A percentile compares a stretch with the other conserved stretches of the same genome.
Evolutionary conservation across 345 rosid species (phyloP).

Genomic region (Populus nigra): DNA sequence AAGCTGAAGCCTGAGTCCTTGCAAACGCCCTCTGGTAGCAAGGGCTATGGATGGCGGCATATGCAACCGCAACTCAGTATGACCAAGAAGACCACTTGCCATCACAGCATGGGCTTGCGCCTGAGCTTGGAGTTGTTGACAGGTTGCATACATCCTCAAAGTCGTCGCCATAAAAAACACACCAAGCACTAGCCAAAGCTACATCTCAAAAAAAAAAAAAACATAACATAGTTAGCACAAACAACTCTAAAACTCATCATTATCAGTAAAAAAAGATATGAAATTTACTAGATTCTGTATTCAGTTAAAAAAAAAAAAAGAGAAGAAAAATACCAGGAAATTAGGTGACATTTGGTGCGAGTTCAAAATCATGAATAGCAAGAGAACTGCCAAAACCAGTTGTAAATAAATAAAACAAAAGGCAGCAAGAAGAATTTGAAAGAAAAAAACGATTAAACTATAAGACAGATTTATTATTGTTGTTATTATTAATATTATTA

Average conservation of each 20-base stretch:
- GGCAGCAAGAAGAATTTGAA: not conserved
- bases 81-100: constrained; percentile 31
- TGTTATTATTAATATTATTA: too few species aligned
- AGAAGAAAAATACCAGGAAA: constrained; percentile 17
- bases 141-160: constrained; percentile 32
- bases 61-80: constrained; percentile 29
- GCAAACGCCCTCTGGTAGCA: constrained; percentile 32
- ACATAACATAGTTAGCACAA: not conserved
- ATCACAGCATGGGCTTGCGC: constrained; percentile 31
- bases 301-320: not conserved
- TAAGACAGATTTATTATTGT: too few species aligned
- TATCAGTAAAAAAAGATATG: not conserved
- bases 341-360: constrained; percentile 32
- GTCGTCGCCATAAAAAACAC: constrained; percentile 32
- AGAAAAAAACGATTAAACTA: not conserved
- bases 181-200: constrained; percentile 35
- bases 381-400: constrained; percentile 18
- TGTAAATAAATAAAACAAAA: not conserved
- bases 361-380: constrained; percentile 30
- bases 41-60: constrained; percentile 28
- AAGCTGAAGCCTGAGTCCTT: constrained; percentile 34
- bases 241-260: not conserved
- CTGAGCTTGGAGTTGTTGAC: constrained; percentile 35
- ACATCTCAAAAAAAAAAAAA: not conserved
- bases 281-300: not conserved